Conservation (phyloP, 345 rosid genomes). For the Gossypium bickii region DNA sequence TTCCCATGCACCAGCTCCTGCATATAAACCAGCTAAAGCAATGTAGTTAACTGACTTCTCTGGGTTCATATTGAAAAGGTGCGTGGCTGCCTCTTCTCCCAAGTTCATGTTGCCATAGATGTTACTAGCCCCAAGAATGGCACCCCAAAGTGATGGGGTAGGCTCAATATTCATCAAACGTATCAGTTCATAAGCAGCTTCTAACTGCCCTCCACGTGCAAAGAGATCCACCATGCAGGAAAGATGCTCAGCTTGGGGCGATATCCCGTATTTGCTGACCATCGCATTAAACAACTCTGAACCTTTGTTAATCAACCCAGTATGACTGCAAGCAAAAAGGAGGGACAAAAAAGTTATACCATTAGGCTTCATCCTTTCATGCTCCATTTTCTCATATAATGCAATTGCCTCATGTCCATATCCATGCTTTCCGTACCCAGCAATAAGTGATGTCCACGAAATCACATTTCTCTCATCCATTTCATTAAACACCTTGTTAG, state of each 20-base stretch:
- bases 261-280: conserved; percentile 42
- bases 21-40: conserved; percentile 53
- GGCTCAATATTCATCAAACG: conserved; percentile 35
- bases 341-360: conserved; percentile 59
- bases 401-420: conserved; percentile 39
- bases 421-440: conserved; percentile 37
- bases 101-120: conserved; percentile 5
- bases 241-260: conserved; percentile 54
- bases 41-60: conserved; percentile 50
- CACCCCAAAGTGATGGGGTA: conserved; percentile 58
- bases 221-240: conserved; percentile 68
- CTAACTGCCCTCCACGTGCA: conserved; percentile 58
- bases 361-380: conserved; percentile 52
- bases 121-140: conserved; percentile 39
- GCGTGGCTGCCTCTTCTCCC: conserved; percentile 45
- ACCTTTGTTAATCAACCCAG: conserved; percentile 50
- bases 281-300: conserved; percentile 53
- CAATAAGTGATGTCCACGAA: conserved; percentile 68
- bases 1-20: conserved; percentile 51
- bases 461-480: conserved; percentile 57
- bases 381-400: conserved; percentile 52
- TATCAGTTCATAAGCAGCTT: conserved; percentile 48
- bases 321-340: conserved; percentile 68
- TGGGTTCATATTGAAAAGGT: conserved; percentile 49
- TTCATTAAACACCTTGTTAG: conserved; percentile 42